A percentile compares a stretch with the other conserved stretches of the same genome.
These are phyloP conservation scores for Candida orba DNA, from an alignment of 805 yeast species.

Conservation along the genomic window DNA sequence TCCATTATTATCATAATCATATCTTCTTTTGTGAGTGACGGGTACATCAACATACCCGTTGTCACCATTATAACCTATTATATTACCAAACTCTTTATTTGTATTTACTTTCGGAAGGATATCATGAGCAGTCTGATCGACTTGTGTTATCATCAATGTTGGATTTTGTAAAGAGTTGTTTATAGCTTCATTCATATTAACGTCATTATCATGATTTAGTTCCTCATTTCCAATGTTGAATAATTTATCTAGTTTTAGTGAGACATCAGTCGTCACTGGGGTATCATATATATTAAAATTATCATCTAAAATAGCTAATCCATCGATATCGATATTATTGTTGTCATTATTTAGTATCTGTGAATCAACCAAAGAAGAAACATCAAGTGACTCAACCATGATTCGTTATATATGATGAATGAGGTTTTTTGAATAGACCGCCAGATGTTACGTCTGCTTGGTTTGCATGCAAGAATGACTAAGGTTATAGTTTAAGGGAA, in stretches of 20 bases:
- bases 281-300: no score
- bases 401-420: no score
- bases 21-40: not conserved
- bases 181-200: not conserved
- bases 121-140: not conserved
- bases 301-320: no score
- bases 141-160: not conserved
- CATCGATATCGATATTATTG: no score
- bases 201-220: not conserved
- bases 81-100: not conserved
- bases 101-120: not conserved
- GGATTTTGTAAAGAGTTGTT: not conserved
- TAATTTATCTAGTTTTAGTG: not conserved
- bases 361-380: no score
- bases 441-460: no score
- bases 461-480: no score
- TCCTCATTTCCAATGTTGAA: not conserved
- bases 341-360: no score
- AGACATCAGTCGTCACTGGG: not conserved
- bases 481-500: no score
- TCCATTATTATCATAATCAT: not conserved
- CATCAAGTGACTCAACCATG: no score
- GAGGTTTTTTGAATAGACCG: no score
- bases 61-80: slow-evolving; percentile 1
- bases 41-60: slow-evolving; percentile 7